These are phyloP conservation scores for Psidium guajava DNA, from an alignment of 345 rosid genomes.

Conservation along the genomic window DNA sequence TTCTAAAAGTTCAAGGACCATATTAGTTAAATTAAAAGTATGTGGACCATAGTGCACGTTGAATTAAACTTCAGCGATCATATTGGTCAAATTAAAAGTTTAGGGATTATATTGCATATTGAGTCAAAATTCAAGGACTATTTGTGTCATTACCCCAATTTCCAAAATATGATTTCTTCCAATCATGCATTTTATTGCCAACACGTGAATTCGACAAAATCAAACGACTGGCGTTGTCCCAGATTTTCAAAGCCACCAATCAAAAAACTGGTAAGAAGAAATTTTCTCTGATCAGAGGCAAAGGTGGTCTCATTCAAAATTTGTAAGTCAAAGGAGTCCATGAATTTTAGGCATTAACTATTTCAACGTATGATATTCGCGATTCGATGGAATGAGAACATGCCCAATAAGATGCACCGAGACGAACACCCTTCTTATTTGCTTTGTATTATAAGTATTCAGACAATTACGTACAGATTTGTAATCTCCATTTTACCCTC, in stretches of 20 bases:
- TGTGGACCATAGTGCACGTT: too few species aligned
- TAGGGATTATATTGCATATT: too few species aligned
- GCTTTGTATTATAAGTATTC: rapidly evolving
- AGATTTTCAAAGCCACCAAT: background rate
- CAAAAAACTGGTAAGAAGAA: background rate
- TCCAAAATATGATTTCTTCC: background rate
- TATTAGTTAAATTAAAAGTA: too few species aligned
- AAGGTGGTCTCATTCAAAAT: background rate
- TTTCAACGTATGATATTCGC: background rate
- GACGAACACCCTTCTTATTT: rapidly evolving
- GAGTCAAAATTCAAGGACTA: too few species aligned
- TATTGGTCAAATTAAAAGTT: too few species aligned
- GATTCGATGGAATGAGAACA: background rate
- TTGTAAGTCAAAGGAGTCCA: background rate
- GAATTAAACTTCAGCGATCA: too few species aligned
- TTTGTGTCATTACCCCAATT: too few species aligned
- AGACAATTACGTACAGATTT: background rate
- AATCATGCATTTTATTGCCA: background rate
- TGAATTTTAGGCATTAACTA: background rate
- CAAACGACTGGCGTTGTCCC: background rate
- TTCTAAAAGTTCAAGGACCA: too few species aligned
- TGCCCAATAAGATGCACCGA: background rate
- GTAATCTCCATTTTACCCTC: background rate
- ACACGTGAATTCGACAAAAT: background rate
- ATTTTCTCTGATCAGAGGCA: background rate